Percentiles rank a stretch among this genome's conserved stretches.
phyloP scores from a whole-genome alignment of 805 yeast genomes.

The Lipomyces chichibuensis region DNA sequence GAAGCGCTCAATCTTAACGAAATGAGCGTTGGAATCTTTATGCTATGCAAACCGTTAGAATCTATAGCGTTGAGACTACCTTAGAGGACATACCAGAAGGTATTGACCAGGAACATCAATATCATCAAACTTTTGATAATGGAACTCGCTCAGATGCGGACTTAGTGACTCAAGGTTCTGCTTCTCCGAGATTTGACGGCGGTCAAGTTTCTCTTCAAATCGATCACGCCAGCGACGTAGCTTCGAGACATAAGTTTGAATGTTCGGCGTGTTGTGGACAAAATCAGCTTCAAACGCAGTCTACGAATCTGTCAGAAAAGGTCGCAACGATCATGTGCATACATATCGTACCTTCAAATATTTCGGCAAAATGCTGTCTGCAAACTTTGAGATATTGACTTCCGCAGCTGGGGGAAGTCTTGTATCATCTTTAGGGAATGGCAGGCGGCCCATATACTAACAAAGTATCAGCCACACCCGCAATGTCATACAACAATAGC shows the following conservation, averaged over 20 bases:
- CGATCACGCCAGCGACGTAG: slow-evolving; percentile 91
- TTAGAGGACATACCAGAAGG: slow-evolving; percentile 56
- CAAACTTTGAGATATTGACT: slow-evolving; percentile 81
- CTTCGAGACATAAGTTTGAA: slow-evolving; percentile 82
- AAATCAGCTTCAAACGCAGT: slow-evolving; percentile 89
- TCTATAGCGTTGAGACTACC: background rate
- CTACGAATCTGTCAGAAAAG: slow-evolving; percentile 76
- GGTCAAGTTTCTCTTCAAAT: slow-evolving; percentile 86
- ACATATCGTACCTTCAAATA: slow-evolving; percentile 59
- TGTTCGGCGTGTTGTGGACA: slow-evolving; percentile 80
- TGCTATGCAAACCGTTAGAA: slow-evolving; percentile 21
- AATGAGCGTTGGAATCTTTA: slow-evolving; percentile 85
- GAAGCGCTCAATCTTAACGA: slow-evolving; percentile 90
- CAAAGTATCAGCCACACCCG: background rate
- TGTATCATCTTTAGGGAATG: slow-evolving; percentile 85
- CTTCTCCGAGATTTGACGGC: slow-evolving; percentile 65
- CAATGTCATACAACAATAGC: background rate
- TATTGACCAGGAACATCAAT: slow-evolving; percentile 98
- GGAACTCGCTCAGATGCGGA: slow-evolving; percentile 95
- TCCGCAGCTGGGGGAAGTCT: slow-evolving; percentile 89
- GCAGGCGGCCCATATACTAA: slow-evolving; percentile 73
- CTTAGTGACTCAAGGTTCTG: slow-evolving; percentile 85
- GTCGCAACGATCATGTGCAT: background rate
- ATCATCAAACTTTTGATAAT: slow-evolving; percentile 96
- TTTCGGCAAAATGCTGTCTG: slow-evolving; percentile 88